Conservation (phyloP, 306 rosid species). For the Trifolium subterraneum region DNA sequence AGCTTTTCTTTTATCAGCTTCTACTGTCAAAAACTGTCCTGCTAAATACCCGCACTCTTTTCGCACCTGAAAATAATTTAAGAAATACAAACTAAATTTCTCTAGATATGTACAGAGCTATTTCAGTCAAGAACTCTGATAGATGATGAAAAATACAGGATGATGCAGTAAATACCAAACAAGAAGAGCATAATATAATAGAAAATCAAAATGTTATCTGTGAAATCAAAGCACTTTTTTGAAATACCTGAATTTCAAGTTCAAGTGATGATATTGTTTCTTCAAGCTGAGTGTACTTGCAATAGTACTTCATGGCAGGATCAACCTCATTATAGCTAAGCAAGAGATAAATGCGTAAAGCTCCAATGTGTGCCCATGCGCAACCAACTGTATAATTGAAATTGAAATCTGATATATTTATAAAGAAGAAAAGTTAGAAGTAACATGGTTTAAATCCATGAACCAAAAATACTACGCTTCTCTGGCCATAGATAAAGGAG, state of each 20-base stretch:
- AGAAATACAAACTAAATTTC: background rate
- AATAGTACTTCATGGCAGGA: slow-evolving; percentile 79
- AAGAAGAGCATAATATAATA: background rate
- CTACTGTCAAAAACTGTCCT: slow-evolving; percentile 59
- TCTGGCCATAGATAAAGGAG: background rate
- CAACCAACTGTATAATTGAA: slow-evolving; percentile 60
- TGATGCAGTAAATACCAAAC: slow-evolving; percentile 3
- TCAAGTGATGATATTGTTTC: slow-evolving; percentile 70
- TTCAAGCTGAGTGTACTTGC: slow-evolving; percentile 63
- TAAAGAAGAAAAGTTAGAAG: background rate
- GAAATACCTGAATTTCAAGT: slow-evolving; percentile 82
- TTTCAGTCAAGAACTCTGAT: background rate
- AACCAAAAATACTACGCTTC: background rate
- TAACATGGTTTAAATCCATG: background rate
- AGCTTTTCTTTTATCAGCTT: slow-evolving; percentile 61
- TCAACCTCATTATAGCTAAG: slow-evolving; percentile 74
- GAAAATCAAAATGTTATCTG: background rate
- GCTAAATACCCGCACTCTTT: slow-evolving; percentile 73
- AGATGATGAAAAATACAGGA: background rate
- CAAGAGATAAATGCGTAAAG: slow-evolving; percentile 74
- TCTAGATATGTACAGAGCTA: background rate
- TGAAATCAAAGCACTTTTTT: background rate
- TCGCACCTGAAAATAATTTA: slow-evolving; percentile 63
- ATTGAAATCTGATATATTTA: slow-evolving; percentile 50
- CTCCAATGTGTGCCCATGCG: slow-evolving; percentile 79